Evolutionary conservation across 2,329 filamentous ascomycete genomes (phyloP), one percentile per base, ranked within the genome.

Genomic region (Metarhizium humberi): DNA sequence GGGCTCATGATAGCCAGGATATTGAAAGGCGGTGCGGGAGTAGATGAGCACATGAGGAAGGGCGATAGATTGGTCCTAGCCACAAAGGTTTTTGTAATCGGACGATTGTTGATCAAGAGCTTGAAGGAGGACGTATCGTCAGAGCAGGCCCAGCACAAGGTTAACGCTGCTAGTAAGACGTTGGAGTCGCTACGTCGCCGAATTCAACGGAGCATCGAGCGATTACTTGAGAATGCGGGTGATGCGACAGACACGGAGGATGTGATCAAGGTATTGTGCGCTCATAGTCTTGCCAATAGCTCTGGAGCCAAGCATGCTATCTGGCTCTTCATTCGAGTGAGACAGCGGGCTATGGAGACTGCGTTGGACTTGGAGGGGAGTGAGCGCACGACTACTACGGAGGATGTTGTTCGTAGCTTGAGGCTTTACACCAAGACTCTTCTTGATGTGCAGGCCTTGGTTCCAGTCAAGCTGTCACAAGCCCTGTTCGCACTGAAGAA

Each of bases 201-300:
- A 59, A 73, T 95, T 2, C 69, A 88, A 43, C 77, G 79, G 52
- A 81, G 82, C 16, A 82, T 95, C 29, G 83, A 92, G 53, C 86
- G 82, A 60, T 75, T 90, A 4, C 68, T 95, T 53, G 78, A 81
- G 60, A 81, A 79, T 50, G 79, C 85, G 30, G 79, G 85, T 78
- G 68, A 78, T 63, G 58, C 73, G 64, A 58, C 68, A 57, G 61
- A 77, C 61, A 63, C 77, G 56, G 64, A 76, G 57, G 75, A 80
- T 25, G 77, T 94, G 16, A 74, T 92, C 13, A 86, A 90, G 62
- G 84, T 86, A 0, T 77, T 96, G 61, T 88, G 85, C 55, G 91
- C 92, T 0, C 92, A 91, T 67, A 91, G 90, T 58, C 76, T 97
- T 52, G 83, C 85, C 1, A 91, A 87, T 3, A 95, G 83, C 63